These are phyloP conservation scores for Ophiocytium majus DNA, from an alignment of 352 stramenopile species.

Conservation along the genomic window DNA sequence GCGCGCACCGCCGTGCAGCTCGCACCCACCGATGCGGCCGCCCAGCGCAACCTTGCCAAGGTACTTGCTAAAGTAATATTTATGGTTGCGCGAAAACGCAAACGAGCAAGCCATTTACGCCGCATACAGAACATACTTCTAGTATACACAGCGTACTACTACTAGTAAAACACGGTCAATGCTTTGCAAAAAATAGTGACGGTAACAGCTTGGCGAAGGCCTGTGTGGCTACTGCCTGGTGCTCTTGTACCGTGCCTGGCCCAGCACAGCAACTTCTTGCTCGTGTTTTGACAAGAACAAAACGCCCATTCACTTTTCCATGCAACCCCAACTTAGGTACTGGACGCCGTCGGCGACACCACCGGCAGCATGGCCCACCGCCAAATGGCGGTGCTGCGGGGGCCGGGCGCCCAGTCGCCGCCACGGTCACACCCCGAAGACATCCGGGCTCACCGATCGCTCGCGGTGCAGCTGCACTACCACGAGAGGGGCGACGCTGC, in stretches of 20 bases:
- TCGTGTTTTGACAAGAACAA: too few relatives aligned
- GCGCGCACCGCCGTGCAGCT: constrained; percentile 38
- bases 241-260: too few relatives aligned
- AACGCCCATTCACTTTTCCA: too few relatives aligned
- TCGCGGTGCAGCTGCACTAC: constrained; percentile 42
- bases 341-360: constrained; percentile 40
- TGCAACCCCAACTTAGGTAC: too few relatives aligned
- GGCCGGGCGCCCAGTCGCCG: constrained; percentile 24
- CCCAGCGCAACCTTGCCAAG: constrained; percentile 34
- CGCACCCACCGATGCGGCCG: constrained; percentile 26
- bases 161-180: background rate
- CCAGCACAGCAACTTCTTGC: too few relatives aligned
- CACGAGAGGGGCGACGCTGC: constrained; percentile 25
- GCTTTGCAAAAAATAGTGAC: background rate
- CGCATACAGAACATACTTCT: background rate
- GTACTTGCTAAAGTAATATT: background rate
- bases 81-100: background rate
- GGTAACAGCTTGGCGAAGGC: background rate
- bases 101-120: background rate
- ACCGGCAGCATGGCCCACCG: constrained; percentile 32
- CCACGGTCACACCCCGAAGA: constrained; percentile 22
- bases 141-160: background rate
- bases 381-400: constrained; percentile 35
- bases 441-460: constrained; percentile 25
- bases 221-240: background rate